Conservation (phyloP, 2,329 filamentous ascomycete genomes). For the Colletotrichum falcatum region DNA sequence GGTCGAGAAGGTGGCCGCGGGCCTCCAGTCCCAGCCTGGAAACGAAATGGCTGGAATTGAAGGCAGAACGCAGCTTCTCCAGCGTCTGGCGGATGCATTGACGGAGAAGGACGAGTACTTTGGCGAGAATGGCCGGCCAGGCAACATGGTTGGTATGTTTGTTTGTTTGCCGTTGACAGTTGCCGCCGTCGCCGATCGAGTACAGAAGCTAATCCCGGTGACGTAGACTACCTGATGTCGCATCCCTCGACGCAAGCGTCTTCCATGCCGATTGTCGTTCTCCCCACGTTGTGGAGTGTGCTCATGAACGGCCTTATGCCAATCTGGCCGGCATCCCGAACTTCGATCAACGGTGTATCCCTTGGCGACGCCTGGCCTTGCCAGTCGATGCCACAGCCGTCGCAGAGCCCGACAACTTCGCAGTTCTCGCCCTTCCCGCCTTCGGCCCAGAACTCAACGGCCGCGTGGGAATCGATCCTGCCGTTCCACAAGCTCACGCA, state of each 20-base stretch:
- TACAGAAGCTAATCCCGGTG: slow-evolving; percentile 42
- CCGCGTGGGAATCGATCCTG: slow-evolving; percentile 75
- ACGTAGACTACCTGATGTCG: slow-evolving; percentile 89
- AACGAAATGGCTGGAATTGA: slow-evolving; percentile 89
- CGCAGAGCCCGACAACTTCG: slow-evolving; percentile 60
- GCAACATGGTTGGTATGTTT: slow-evolving; percentile 88
- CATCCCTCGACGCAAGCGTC: slow-evolving; percentile 91
- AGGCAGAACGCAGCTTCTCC: slow-evolving; percentile 83
- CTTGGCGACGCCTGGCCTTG: slow-evolving; percentile 97
- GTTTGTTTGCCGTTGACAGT: slow-evolving; percentile 44
- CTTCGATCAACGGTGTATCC: slow-evolving; percentile 85
- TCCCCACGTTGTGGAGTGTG: slow-evolving; percentile 90
- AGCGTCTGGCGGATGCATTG: slow-evolving; percentile 80
- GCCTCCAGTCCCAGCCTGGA: slow-evolving; percentile 83
- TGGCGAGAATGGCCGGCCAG: slow-evolving; percentile 84
- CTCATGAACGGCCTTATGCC: slow-evolving; percentile 87
- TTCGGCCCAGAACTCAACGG: slow-evolving; percentile 59
- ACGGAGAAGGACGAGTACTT: slow-evolving; percentile 84
- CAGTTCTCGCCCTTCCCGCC: slow-evolving; percentile 62
- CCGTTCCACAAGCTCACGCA: slow-evolving; percentile 75
- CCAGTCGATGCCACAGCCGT: slow-evolving; percentile 76
- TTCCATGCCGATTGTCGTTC: slow-evolving; percentile 85
- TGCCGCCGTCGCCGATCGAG: background rate
- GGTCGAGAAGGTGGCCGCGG: slow-evolving; percentile 79
- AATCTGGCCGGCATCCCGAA: slow-evolving; percentile 91